Conservation (phyloP, 768 basidiomycete genomes). For the Auricularia cornea region DNA sequence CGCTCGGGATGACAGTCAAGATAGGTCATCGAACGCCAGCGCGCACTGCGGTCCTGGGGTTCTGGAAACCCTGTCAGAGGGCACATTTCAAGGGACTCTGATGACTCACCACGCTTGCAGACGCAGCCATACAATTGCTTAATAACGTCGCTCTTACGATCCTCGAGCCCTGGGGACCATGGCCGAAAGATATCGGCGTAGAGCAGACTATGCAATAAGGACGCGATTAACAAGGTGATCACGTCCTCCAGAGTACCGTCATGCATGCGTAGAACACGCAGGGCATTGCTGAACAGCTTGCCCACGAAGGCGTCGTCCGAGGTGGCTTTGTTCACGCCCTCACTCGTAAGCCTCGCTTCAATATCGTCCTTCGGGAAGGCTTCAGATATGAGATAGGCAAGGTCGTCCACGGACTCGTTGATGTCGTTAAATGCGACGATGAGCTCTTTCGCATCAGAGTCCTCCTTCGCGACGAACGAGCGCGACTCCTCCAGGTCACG, state of each 20-base stretch:
- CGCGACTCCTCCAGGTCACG: not conserved
- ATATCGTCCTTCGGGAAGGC: not conserved
- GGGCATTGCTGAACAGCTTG: not conserved
- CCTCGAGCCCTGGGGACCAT: not conserved
- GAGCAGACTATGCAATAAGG: not conserved
- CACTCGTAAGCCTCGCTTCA: not conserved
- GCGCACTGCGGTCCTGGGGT: not conserved
- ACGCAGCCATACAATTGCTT: not conserved
- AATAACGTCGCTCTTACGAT: not conserved
- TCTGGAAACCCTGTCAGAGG: not conserved
- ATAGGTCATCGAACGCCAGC: not conserved
- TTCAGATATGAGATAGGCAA: not conserved
- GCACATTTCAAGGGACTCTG: not conserved
- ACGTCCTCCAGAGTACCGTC: not conserved
- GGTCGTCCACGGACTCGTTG: not conserved
- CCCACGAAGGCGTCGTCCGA: not conserved
- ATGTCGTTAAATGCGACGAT: not conserved
- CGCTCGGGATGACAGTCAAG: not conserved
- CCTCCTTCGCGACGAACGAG: not conserved
- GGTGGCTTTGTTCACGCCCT: not conserved
- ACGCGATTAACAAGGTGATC: not conserved
- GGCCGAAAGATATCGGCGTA: not conserved
- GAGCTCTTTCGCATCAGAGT: not conserved
- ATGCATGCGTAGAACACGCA: not conserved
- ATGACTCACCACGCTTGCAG: not conserved